A percentile compares a stretch with the other conserved stretches of the same genome.
phyloP scores from a whole-genome alignment of 2,329 filamentous ascomycete genomes.

The Penicillium sp. region DNA sequence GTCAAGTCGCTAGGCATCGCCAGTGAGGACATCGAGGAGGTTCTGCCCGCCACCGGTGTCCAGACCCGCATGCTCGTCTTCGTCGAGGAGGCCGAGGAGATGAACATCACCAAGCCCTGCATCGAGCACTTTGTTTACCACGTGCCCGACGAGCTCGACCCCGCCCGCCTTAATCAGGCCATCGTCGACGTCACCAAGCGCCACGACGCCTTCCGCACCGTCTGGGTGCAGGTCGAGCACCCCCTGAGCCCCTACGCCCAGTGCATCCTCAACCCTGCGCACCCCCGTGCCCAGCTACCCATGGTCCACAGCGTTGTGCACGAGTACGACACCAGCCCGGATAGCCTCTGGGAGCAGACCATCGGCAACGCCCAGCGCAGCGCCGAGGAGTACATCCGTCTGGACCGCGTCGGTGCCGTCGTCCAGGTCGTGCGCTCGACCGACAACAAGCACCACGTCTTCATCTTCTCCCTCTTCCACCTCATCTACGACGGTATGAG shows the following conservation, averaged over 20 bases:
- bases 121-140: not conserved
- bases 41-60: not conserved
- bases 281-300: not conserved
- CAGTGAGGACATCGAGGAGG: not conserved
- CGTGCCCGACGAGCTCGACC: not conserved
- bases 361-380: too few relatives aligned
- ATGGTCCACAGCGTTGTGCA: not conserved
- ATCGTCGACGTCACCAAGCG: not conserved
- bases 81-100: not conserved
- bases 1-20: not conserved
- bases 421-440: too few relatives aligned
- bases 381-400: too few relatives aligned
- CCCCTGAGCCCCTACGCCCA: not conserved
- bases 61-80: not conserved
- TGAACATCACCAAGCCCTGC: not conserved
- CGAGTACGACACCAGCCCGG: too few relatives aligned
- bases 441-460: too few relatives aligned
- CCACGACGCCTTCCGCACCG: not conserved
- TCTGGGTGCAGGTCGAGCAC: not conserved
- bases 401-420: too few relatives aligned
- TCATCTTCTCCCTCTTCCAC: too few relatives aligned
- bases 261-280: not conserved
- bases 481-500: too few relatives aligned
- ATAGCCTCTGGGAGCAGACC: too few relatives aligned
- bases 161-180: not conserved